Evolutionary conservation across 192 early-diverging fungal species (phyloP), one percentile per base, ranked within the genome.

Genomic region (Backusella sp.): DNA sequence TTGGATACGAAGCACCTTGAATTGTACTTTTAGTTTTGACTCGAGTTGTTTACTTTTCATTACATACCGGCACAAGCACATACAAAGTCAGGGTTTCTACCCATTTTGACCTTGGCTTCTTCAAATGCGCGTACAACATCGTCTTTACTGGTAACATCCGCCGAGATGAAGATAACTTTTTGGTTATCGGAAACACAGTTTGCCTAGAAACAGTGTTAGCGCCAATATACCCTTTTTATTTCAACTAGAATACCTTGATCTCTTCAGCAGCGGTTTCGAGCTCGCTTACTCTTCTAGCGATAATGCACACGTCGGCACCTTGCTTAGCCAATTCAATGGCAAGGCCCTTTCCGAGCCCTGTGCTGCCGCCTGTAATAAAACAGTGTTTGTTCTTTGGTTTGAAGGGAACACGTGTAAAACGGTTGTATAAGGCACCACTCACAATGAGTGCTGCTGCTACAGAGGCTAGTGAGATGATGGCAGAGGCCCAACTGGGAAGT

Each of bases 331-430:
- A 77, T 37, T 90, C 84, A 35, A 87, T 78, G n/a, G 90, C 91
- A 0, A 93, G 66, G 21, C 79, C 85, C 79, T 89, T 87, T 59
- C 92, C 92, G 12, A 93, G 84, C 0, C 93, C 93, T n/a, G 86
- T 84, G 77, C 92, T 92, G 72, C 91, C 92, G 68, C 93, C 93
- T 0, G 93, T 92, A 67, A 94, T 85, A 72, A 91, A 92, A 44
- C 87, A 90, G 79, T 92, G 91, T 78, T 92, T 89, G 73, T 75
- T 81, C 32, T 70, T 82, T 19, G 87, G 88, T 17, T 81, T 59
- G n/a, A 88, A 80, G 19, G 82, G 78, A 3, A 66, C 41, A 19
- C 73, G 72, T 17, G 72, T 78, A 3, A 75, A 34, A 6, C 62
- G 34, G 49, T 34, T 34, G 37, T 80, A 77, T n/a, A 83, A 11